These are phyloP conservation scores for Pelargonium nanum DNA, from an alignment of 345 rosid species.

Conservation along the genomic window DNA sequence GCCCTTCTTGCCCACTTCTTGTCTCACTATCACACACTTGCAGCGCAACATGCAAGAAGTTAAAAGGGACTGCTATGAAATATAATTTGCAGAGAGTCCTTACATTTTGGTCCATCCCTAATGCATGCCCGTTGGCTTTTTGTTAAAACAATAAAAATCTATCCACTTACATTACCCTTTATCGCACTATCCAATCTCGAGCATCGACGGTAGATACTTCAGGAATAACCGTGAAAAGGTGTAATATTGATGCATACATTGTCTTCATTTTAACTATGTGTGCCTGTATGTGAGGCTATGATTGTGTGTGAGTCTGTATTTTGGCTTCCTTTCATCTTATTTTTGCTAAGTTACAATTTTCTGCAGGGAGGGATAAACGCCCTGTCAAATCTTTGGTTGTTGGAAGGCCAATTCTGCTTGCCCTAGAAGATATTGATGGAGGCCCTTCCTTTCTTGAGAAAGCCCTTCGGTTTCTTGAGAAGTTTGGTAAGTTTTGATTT, in stretches of 20 bases:
- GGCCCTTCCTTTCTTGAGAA: constrained; percentile 98
- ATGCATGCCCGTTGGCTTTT: too few relatives aligned
- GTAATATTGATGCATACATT: not conserved
- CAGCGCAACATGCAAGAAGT: not conserved
- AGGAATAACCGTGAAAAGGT: not conserved
- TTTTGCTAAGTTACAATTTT: constrained; percentile 3
- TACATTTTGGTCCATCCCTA: not conserved
- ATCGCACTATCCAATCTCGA: too few relatives aligned
- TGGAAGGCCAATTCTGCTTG: constrained; percentile 97
- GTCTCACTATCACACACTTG: too few relatives aligned
- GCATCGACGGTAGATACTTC: not conserved
- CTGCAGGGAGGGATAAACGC: constrained; percentile 83
- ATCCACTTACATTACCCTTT: too few relatives aligned
- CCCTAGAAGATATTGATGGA: constrained; percentile 98
- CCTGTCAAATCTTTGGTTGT: constrained; percentile 89
- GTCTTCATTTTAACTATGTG: too few relatives aligned
- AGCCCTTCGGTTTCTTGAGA: constrained; percentile 92
- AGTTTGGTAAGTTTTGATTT: constrained; percentile 52
- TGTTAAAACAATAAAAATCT: not conserved
- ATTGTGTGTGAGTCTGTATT: too few relatives aligned
- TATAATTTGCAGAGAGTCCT: not conserved
- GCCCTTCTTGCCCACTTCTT: too few relatives aligned
- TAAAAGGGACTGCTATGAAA: not conserved
- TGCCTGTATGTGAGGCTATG: too few relatives aligned
- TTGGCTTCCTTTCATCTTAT: too few relatives aligned